Evolutionary conservation across 805 yeast species (phyloP).

Genomic region (Myxozyma udenii): DNA sequence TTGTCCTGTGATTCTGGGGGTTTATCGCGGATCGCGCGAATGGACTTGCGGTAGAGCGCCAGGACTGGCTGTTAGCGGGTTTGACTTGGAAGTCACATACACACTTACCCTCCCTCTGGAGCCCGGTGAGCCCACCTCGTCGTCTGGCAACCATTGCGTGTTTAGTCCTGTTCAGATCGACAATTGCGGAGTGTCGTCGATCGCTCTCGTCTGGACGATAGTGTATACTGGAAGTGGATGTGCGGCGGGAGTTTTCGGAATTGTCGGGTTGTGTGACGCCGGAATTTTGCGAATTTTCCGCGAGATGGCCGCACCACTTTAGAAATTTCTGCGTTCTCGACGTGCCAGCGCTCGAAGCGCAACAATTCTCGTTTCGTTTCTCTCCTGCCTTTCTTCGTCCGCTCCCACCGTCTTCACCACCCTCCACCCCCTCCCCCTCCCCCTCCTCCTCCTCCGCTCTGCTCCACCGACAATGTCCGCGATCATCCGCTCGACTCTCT

Average conservation of each 20-base stretch:
- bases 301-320: not conserved
- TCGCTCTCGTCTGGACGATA: too few relatives aligned
- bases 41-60: conserved; percentile 49
- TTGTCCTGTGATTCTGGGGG: conserved; percentile 42
- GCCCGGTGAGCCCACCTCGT: conserved; percentile 32
- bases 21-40: conserved; percentile 42
- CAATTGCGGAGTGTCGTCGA: too few relatives aligned
- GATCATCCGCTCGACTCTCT: conserved; percentile 14
- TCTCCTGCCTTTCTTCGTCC: not conserved
- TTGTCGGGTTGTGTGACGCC: not conserved
- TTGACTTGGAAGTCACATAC: not conserved
- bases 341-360: not conserved
- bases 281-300: not conserved
- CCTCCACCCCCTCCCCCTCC: conserved; percentile 1
- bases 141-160: conserved; percentile 1
- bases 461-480: conserved; percentile 17
- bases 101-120: conserved; percentile 44
- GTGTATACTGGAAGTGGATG: not conserved
- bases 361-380: conserved; percentile 1
- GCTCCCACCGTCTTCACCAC: not conserved
- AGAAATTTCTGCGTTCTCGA: not conserved
- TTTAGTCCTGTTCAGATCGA: too few relatives aligned
- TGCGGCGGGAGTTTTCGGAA: not conserved
- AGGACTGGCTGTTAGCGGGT: conserved; percentile 35
- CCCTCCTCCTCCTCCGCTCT: not conserved